Conservation (phyloP, 306 rosid genomes). For the Begonia masoniana region DNA sequence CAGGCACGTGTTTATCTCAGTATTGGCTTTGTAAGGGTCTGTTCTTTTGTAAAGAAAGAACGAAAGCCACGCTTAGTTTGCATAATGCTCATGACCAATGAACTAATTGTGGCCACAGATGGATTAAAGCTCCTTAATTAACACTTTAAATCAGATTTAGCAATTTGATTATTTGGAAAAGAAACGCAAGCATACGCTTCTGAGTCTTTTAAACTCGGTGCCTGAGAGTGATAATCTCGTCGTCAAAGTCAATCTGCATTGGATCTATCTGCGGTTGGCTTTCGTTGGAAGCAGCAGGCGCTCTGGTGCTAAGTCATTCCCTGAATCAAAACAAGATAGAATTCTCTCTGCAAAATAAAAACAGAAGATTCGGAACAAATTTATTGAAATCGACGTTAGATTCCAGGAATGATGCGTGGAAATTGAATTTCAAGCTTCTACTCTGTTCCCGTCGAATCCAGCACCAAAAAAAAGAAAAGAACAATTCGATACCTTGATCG, state of each 20-base stretch:
- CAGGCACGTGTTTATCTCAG: neutral
- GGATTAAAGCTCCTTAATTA: too few relatives aligned
- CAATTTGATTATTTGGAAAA: too few relatives aligned
- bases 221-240: constrained; percentile 43
- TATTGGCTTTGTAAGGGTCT: neutral
- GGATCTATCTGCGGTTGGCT: constrained; percentile 84
- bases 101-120: too few relatives aligned
- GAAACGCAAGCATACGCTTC: constrained; percentile 54
- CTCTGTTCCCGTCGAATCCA: neutral
- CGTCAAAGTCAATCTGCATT: constrained; percentile 48
- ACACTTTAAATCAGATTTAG: too few relatives aligned
- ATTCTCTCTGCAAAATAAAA: too few relatives aligned
- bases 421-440: neutral
- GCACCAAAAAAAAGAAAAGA: neutral
- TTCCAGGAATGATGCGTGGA: too few relatives aligned
- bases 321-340: constrained; percentile 13
- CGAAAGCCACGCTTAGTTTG: too few relatives aligned
- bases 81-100: too few relatives aligned
- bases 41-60: too few relatives aligned
- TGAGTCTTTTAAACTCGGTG: constrained; percentile 73
- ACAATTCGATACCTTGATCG: constrained; percentile 39
- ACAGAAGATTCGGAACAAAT: too few relatives aligned
- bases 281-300: constrained; percentile 53
- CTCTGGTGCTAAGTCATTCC: constrained; percentile 72
- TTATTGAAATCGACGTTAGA: too few relatives aligned